Base-by-base conservation (phyloP, 164 flowering plant genomes). In the Piper betle region DNA sequence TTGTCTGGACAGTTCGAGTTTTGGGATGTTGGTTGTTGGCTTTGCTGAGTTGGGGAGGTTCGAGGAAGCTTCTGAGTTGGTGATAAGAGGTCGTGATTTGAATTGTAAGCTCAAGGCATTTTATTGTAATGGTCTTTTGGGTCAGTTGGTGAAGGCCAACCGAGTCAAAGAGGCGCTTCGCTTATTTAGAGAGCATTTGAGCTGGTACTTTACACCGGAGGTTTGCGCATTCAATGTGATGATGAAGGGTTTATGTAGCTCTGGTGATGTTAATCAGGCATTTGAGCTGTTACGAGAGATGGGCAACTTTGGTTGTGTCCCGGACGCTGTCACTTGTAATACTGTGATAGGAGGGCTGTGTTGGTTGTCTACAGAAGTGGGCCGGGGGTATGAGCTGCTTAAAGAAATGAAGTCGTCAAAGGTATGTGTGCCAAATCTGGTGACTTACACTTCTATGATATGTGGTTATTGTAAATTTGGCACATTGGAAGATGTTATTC, bases 221-320 rank as follows among this genome's bases (percentile, higher is more conserved):
- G 71, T 81, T 43, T 83, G 80, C 62, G 74, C 82, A 20, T 89
- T 87, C 65, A 92, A 92, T 69, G 84, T 87, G 60, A 68, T 87
- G 6, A 76, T 89, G 17, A 65, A 69, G 62, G 98, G 94, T 57
- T 65, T 92, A 60, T 86, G 90, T 67, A 75, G 73, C 55, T 40
- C 55, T 6, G 78, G 87, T 55, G 65, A 78, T 37, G 71, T 82
- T 50, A 78, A 74, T 46, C 64, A 59, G 71, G 94, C 86, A 50
- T 81, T 78, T 64, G 75, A 72, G 68, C 37, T 89, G 64, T 79
- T 85, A 57, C 59, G 69, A 37, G 76, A 71, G 19, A 89, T 92
- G 96, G 75, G 57, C 57, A 81, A 70, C 66, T 81, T 78, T 73
- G 82, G 80, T 62, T 84, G 91, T 68, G 60, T 58, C 60, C 91